Evolutionary conservation across 2,329 filamentous ascomycete genomes (phyloP), one percentile per base, ranked within the genome.

Genomic region (Coleophoma eucalyptorum): DNA sequence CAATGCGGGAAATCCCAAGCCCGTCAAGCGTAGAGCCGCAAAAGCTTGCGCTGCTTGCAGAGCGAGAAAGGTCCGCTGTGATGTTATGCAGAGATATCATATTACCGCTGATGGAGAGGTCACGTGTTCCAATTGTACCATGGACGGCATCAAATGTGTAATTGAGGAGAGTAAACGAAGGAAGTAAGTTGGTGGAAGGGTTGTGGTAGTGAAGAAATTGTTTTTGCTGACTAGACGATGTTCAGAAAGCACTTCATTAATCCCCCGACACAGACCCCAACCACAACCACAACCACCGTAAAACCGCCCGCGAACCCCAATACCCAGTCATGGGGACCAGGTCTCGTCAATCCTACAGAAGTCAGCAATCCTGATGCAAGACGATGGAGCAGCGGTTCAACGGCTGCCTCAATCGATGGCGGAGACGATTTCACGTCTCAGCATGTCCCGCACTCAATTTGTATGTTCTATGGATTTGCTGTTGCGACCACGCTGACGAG

Each of bases 41-140:
- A 89, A 93, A 61, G 92, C 92, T 16, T 97, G 92, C 68, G 89
- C 90, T 55, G 90, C 87, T 61, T 96, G 92, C 71, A 82, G 92
- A 62, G 85, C 88, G 51, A 84, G 92, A 65, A 97, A 97, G 69
- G 92, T 97, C 40, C 83, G 92, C 51, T 97, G 92, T 74, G 92
- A 97, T 73, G 91, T 96, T 50, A 90, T 94, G 52, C 90, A 96
- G 69, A 87, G 56, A n/a, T 62, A 61, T 40, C 61, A 63, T 38
- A 47, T 60, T 33, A 58, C 54, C 11, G 53, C 58, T 5, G 57
- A 61, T 20, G 61, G 63, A n/a, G 57, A 59, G 16, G 58, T 56
- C 19, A 62, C 61, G 12, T 66, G 65, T 37, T 59, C 59, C 2
- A 65, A 66, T 50, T 67, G 64, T 50, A 58, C 55, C 0, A 61